Base-by-base conservation (phyloP, 306 rosid genomes). In the Geum urbanum region DNA sequence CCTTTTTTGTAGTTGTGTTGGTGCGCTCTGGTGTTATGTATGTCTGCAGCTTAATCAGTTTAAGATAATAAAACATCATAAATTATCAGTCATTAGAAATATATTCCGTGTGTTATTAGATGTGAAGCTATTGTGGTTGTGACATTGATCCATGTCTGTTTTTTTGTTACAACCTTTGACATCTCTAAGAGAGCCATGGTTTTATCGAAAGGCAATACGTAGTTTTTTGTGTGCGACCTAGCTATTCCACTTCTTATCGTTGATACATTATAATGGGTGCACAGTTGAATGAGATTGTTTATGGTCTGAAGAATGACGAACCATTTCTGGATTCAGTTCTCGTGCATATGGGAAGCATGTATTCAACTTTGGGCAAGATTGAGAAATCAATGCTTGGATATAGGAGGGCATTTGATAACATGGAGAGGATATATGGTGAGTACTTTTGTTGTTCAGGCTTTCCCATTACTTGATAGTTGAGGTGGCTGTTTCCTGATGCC, bases 311-410 rank as follows among this genome's bases (percentile, higher is more conserved):
- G 81, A 90, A 90, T 74, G 82, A 79, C 54, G 92, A 79, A 61
- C 89, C 83, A 1, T 81, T 71, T 78, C 77, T 88, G 74, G 95
- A 87, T 86, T 82, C 89, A 16, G 86, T 94, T 73, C 91, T 94
- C 37, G 77, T 87, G 86, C 98, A 94, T 80, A 91, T 94, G 97
- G 97, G 97, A 68, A 88, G 95, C 71, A 85, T 94, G 96, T 90
- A 78, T 79, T 83, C 85, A 37, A 74, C 84, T 53, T 80, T 94
- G 80, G 82, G 78, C 63, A 83, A 84, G 77, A 81, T 85, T 80
- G 86, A 85, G 50, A 86, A 87, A 64, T 88, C 97, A 12, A 18
- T 84, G 66, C 72, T 76, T 58, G 57, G 73, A 12, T 88, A 94
- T 83, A 81, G 79, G 82, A 88, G 96, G 82, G 86, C 97, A 65